Evolutionary conservation across 495 filamentous ascomycete genomes (phyloP).

Genomic region (Annulohypoxylon maeteangense): DNA sequence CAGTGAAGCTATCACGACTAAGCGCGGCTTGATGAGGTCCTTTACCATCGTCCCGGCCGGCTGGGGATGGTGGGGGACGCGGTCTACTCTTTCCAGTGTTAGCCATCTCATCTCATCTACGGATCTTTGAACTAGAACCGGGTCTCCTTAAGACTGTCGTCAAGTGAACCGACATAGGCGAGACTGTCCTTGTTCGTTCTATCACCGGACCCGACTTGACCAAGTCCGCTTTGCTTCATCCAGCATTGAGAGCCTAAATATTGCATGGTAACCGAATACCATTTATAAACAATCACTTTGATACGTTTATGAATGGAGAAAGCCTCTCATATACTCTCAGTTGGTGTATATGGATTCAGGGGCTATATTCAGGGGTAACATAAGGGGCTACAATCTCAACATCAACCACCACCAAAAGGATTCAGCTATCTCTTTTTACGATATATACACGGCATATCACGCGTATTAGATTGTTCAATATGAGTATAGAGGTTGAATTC

Average conservation of each 20-base stretch:
- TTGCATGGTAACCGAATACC: too few species aligned
- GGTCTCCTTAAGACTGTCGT: neutral
- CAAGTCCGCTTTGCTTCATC: neutral
- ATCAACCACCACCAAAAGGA: neutral
- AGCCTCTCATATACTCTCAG: neutral
- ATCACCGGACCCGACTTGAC: neutral
- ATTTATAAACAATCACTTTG: neutral
- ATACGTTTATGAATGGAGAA: neutral
- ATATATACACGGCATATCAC: too few species aligned
- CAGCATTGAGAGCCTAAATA: neutral
- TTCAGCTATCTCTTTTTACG: neutral
- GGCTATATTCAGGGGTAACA: neutral
- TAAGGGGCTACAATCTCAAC: neutral
- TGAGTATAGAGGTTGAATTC: too few species aligned
- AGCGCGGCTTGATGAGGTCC: neutral
- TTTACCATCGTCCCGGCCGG: too few species aligned
- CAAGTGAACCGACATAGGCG: neutral
- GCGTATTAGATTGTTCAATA: too few species aligned
- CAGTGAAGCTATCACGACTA: constrained; percentile 1
- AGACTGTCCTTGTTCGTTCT: neutral
- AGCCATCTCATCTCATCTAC: neutral
- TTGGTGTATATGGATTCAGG: neutral
- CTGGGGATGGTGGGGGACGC: too few species aligned
- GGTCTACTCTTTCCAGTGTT: too few species aligned
- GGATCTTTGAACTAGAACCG: neutral